Evolutionary conservation across 768 basidiomycete genomes (phyloP), one percentile per base, ranked within the genome.

Genomic region (Leccinum disarticulatum): DNA sequence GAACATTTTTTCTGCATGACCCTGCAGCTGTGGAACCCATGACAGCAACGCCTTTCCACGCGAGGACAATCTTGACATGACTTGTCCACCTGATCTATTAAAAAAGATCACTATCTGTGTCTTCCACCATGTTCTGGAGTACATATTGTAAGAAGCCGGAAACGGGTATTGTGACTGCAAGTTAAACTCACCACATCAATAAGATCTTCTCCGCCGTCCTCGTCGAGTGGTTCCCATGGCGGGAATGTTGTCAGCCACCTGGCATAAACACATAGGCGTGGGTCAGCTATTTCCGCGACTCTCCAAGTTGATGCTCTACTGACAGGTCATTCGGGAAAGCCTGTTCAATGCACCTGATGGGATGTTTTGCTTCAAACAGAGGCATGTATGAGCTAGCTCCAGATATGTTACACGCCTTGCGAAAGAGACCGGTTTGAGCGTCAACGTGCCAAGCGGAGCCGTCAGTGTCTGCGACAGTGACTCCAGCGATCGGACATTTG

Each of bases 141-240:
- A 4, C 48, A 38, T 13, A 33, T 0, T 3, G n/a, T 65, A 41
- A 67, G 56, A 51, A 50, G 14, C 30, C 0, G n/a, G 14, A 3
- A 9, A 50, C 2, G 9, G 13, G 13, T 41, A 41, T n/a, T 8
- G n/a, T n/a, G n/a, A n/a, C 2, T 17, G 4, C n/a, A 35, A n/a
- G n/a, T 28, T 6, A 54, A 7, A 50, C 67, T 57, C 22, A 68
- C 67, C 2, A 49, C 43, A 43, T 64, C 65, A 7, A 68, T 56
- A 4, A 28, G 57, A 38, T 70, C 71, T 33, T 71, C 64, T 4
- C 8, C 54, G 10, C 69, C 71, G 2, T 71, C 71, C 30, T 66
- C 64, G 6, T 73, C 63, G n/a, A 71, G 64, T 2, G 69, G 69
- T 6, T 67, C 62, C 70, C 71, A 73, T 15, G 70, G 71, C 3